Evolutionary conservation across 1,139 yeast species (phyloP).

Genomic region (Yamadazyma trypodendri): DNA sequence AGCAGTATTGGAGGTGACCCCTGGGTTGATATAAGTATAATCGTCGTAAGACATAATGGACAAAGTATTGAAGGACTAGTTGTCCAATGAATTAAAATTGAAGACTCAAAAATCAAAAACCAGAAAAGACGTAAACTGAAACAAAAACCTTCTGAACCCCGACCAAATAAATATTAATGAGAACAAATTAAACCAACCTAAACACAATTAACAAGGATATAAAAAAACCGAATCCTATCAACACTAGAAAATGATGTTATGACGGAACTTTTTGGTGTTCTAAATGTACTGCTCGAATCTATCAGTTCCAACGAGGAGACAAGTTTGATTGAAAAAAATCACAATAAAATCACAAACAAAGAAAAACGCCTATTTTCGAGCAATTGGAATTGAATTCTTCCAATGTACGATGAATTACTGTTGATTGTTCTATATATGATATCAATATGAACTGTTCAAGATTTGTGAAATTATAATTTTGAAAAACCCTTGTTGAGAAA

Average conservation of each 20-base stretch:
- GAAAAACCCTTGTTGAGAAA: conserved; percentile 2
- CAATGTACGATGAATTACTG: not conserved
- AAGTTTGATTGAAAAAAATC: not conserved
- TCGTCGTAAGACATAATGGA: conserved; percentile 4
- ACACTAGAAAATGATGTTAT: not conserved
- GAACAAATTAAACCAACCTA: not conserved
- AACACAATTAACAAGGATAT: not conserved
- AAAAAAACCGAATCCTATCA: not conserved
- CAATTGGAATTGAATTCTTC: not conserved
- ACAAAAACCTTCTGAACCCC: not conserved
- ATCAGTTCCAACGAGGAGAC: not conserved
- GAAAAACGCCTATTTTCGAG: not conserved
- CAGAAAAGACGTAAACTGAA: not conserved
- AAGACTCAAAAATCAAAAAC: not conserved
- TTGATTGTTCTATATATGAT: not conserved
- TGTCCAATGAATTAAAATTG: not conserved
- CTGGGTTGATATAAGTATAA: conserved; percentile 4
- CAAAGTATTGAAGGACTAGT: no score
- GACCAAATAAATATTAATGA: conserved; percentile 1
- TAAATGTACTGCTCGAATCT: not conserved
- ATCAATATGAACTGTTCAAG: not conserved
- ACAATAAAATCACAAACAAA: conserved; percentile 1
- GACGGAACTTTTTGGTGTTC: not conserved
- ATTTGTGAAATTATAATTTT: not conserved
- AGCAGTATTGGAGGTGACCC: conserved; percentile 30